Percentiles rank a stretch among this genome's conserved stretches.
Evolutionary conservation across 805 yeast genomes (phyloP).

Genomic region (Lipomyces mesembrius): DNA sequence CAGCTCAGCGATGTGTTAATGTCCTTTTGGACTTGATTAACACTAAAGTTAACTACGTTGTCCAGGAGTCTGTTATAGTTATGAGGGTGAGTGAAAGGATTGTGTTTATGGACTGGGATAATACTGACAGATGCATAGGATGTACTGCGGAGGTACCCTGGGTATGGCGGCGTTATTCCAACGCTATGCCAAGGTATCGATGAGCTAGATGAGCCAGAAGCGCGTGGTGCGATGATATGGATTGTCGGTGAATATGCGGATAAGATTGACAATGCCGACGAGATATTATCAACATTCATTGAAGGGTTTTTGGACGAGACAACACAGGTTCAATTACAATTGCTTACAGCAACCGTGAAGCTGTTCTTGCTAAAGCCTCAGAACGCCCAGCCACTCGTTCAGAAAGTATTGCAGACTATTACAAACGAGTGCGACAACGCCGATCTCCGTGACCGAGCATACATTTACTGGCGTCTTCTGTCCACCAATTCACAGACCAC

Average conservation of each 20-base stretch:
- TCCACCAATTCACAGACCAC: slow-evolving; percentile 83
- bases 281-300: slow-evolving; percentile 51
- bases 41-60: slow-evolving; percentile 72
- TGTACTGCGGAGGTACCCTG: slow-evolving; percentile 54
- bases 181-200: slow-evolving; percentile 54
- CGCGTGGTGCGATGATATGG: slow-evolving; percentile 82
- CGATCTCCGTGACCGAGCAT: slow-evolving; percentile 85
- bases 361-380: slow-evolving; percentile 65
- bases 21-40: slow-evolving; percentile 66
- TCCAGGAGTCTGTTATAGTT: slow-evolving; percentile 80
- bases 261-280: slow-evolving; percentile 51
- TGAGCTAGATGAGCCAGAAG: slow-evolving; percentile 76
- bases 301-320: slow-evolving; percentile 66
- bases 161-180: slow-evolving; percentile 57
- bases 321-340: slow-evolving; percentile 74
- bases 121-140: slow-evolving; percentile 23
- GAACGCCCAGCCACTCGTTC: slow-evolving; percentile 70
- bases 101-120: not conserved
- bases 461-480: slow-evolving; percentile 82
- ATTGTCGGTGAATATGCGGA: slow-evolving; percentile 78
- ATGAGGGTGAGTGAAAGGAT: slow-evolving; percentile 49
- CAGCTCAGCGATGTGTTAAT: slow-evolving; percentile 69
- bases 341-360: slow-evolving; percentile 78
- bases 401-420: slow-evolving; percentile 70
- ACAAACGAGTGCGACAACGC: slow-evolving; percentile 83